Percentiles rank a stretch among this genome's conserved stretches.
Evolutionary conservation across 805 yeast species (phyloP).

Genomic region (Yamadazyma paraphyllophila): DNA sequence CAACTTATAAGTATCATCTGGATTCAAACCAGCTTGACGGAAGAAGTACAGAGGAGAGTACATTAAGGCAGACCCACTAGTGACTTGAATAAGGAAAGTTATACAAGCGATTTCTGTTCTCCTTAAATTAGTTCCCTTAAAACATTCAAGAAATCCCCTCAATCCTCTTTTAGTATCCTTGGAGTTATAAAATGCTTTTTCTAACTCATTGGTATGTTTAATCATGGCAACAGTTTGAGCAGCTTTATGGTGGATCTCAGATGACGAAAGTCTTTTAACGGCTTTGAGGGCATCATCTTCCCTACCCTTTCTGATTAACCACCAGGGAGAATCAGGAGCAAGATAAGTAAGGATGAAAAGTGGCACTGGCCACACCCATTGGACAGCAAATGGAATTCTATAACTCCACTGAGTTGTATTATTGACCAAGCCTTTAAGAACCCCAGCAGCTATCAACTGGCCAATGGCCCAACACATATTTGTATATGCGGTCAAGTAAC

Average conservation of each 20-base stretch:
- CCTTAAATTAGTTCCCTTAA: constrained; percentile 42
- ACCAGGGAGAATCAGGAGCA: constrained; percentile 51
- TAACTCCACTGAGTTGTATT: constrained; percentile 30
- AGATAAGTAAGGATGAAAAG: constrained; percentile 33
- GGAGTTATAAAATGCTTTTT: constrained; percentile 26
- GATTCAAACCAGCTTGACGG: constrained; percentile 35
- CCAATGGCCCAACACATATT: constrained; percentile 41
- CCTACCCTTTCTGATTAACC: constrained; percentile 37
- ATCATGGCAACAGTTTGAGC: constrained; percentile 18
- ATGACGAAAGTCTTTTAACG: constrained; percentile 23
- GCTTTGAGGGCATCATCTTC: constrained; percentile 31
- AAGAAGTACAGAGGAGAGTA: constrained; percentile 39
- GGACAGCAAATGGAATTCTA: constrained; percentile 40
- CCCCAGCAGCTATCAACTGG: constrained; percentile 42
- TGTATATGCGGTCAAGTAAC: constrained; percentile 38
- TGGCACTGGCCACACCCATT: constrained; percentile 41
- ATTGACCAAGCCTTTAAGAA: constrained; percentile 33
- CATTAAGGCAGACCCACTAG: constrained; percentile 36
- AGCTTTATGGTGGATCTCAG: constrained; percentile 17
- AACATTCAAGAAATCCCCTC: constrained; percentile 40
- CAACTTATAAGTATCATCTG: constrained; percentile 29
- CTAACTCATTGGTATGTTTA: constrained; percentile 34
- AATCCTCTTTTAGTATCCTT: constrained; percentile 19
- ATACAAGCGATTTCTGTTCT: constrained; percentile 44
- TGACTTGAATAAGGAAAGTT: constrained; percentile 31